Percentiles rank a stretch among this genome's conserved stretches.
Conservation (phyloP, 2,329 filamentous ascomycete genomes). For the Cytospora leucostoma region DNA sequence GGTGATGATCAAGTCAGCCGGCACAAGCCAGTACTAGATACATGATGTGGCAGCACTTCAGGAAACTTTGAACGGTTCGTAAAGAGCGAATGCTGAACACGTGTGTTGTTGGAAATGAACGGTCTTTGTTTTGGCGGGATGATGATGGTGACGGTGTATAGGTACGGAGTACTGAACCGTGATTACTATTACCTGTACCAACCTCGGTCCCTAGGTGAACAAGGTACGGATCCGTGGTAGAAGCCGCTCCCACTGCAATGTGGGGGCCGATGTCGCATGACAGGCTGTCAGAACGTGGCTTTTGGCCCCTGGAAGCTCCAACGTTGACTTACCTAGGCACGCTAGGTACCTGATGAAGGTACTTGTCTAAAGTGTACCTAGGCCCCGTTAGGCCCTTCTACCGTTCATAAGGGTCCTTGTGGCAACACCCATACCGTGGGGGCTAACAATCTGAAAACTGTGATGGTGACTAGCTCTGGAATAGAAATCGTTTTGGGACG, state of each 20-base stretch:
- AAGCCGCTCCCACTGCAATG: not conserved
- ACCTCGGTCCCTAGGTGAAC: too few species aligned
- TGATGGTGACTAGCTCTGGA: too few species aligned
- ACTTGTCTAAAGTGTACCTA: too few species aligned
- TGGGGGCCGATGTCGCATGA: slow-evolving; percentile 1
- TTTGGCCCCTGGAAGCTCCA: not conserved
- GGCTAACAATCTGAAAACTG: too few species aligned
- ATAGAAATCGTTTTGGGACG: too few species aligned
- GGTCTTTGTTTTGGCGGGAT: not conserved
- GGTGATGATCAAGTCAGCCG: not conserved
- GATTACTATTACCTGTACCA: too few species aligned
- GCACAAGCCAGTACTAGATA: slow-evolving; percentile 3
- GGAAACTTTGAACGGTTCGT: not conserved
- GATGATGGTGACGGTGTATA: not conserved
- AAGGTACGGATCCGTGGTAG: not conserved
- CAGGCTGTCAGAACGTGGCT: not conserved
- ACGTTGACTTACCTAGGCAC: not conserved
- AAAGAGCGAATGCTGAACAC: not conserved
- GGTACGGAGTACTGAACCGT: not conserved
- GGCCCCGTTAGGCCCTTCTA: too few species aligned
- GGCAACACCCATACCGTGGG: too few species aligned
- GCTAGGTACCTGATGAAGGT: not conserved
- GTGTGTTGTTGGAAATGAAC: not conserved
- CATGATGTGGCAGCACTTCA: slow-evolving; percentile 7
- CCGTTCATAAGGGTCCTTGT: too few species aligned